phyloP scores from a whole-genome alignment of 2,329 filamentous ascomycete genomes.

The Neonectria coccinea region DNA sequence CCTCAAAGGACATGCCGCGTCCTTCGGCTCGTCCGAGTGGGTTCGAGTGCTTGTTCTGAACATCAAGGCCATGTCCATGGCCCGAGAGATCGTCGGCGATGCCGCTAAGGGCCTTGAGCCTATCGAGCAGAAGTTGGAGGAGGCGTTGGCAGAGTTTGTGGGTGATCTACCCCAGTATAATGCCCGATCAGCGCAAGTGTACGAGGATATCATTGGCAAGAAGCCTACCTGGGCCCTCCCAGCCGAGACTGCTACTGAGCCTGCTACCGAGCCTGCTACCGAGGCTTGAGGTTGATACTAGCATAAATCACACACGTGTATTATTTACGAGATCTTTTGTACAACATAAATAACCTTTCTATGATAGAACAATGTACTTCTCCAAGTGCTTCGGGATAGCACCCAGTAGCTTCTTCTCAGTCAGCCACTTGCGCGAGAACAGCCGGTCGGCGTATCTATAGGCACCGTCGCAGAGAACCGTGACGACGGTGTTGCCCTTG shows the following conservation, averaged over 20 bases:
- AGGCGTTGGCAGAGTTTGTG: conserved; percentile 52
- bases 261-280: neutral
- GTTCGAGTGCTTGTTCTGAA: conserved; percentile 47
- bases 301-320: conserved; percentile 43
- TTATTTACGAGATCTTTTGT: conserved; percentile 44
- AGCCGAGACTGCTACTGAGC: neutral
- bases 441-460: conserved; percentile 95
- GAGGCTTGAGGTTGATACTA: conserved; percentile 25
- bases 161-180: conserved; percentile 20
- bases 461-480: conserved; percentile 94
- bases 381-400: conserved; percentile 87
- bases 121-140: conserved; percentile 53
- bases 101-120: conserved; percentile 49
- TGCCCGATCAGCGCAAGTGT: conserved; percentile 40
- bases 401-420: conserved; percentile 82
- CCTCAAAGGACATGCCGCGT: neutral
- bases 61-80: conserved; percentile 58
- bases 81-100: conserved; percentile 55
- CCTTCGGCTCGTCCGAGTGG: conserved; percentile 45
- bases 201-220: conserved; percentile 45
- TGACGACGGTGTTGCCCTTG: conserved; percentile 90
- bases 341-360: conserved; percentile 44
- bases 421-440: conserved; percentile 92
- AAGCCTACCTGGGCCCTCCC: conserved; percentile 46
- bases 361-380: conserved; percentile 95